phyloP scores from a whole-genome alignment of 176 grass and related monocot species.

The Aegilops umbellulata region DNA sequence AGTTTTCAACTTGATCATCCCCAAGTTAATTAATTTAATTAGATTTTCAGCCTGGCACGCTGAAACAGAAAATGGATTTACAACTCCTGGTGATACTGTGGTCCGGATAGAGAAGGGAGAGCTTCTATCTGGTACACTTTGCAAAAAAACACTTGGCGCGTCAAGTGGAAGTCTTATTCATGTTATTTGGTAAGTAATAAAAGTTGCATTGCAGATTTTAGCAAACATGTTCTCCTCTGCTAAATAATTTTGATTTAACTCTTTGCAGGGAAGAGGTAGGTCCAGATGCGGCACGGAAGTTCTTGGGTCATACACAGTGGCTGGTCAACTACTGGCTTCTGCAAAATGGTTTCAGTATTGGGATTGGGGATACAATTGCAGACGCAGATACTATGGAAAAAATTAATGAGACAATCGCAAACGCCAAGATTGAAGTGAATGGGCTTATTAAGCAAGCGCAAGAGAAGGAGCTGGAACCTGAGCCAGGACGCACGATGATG shows the following conservation, averaged over 20 bases:
- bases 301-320: constrained; percentile 96
- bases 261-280: constrained; percentile 92
- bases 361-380: constrained; percentile 98
- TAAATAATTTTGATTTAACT: neutral
- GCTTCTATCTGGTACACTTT: constrained; percentile 84
- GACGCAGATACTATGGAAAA: constrained; percentile 86
- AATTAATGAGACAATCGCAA: constrained; percentile 83
- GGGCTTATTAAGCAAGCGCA: constrained; percentile 75
- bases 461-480: constrained; percentile 72
- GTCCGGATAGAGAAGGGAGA: constrained; percentile 96
- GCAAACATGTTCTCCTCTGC: neutral
- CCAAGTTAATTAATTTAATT: constrained; percentile 92
- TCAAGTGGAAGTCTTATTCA: constrained; percentile 85
- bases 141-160: constrained; percentile 85
- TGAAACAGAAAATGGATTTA: constrained; percentile 76
- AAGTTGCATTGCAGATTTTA: neutral
- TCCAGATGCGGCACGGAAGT: constrained; percentile 94
- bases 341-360: constrained; percentile 95
- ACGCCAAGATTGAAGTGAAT: constrained; percentile 89
- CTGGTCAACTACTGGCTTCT: constrained; percentile 98
- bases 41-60: constrained; percentile 84
- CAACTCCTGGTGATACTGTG: constrained; percentile 91
- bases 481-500: constrained; percentile 96
- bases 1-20: constrained; percentile 98
- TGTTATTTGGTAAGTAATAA: constrained; percentile 77